A percentile compares a stretch with the other conserved stretches of the same genome.
Conservation (phyloP, 768 basidiomycete species). For the Cystofilobasidium ferigula region DNA sequence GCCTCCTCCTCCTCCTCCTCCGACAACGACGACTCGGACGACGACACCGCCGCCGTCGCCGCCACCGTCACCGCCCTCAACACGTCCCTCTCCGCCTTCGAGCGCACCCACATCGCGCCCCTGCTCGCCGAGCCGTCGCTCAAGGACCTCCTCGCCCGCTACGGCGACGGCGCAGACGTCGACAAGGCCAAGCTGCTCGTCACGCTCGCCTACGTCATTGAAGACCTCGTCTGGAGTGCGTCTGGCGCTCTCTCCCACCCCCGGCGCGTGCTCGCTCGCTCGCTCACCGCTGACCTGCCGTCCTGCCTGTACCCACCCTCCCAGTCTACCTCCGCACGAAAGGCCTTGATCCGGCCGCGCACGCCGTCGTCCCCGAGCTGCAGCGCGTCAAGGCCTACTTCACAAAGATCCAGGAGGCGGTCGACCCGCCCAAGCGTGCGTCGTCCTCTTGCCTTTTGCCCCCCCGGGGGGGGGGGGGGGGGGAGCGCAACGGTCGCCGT, state of each 20-base stretch:
- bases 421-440: slow-evolving; percentile 32
- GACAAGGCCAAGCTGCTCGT: slow-evolving; percentile 37
- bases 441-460: background rate
- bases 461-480: no score
- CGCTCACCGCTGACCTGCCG: background rate
- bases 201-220: slow-evolving; percentile 35
- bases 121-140: slow-evolving; percentile 29
- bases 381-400: slow-evolving; percentile 37
- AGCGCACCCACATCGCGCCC: slow-evolving; percentile 29
- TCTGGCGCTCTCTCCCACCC: slow-evolving; percentile 18
- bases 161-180: slow-evolving; percentile 25
- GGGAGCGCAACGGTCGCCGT: no score
- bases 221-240: slow-evolving; percentile 39
- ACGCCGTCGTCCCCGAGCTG: slow-evolving; percentile 37
- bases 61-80: slow-evolving; percentile 28
- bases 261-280: background rate
- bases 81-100: slow-evolving; percentile 28
- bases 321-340: slow-evolving; percentile 36
- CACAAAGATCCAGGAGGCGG: slow-evolving; percentile 33
- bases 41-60: slow-evolving; percentile 28
- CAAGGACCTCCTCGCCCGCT: slow-evolving; percentile 27
- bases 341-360: slow-evolving; percentile 35
- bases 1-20: slow-evolving; percentile 19
- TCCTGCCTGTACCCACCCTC: background rate
- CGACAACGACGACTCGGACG: slow-evolving; percentile 23